Evolutionary conservation across 306 rosid species (phyloP), one percentile per base, ranked within the genome.

Genomic region (Quercus dentata): DNA sequence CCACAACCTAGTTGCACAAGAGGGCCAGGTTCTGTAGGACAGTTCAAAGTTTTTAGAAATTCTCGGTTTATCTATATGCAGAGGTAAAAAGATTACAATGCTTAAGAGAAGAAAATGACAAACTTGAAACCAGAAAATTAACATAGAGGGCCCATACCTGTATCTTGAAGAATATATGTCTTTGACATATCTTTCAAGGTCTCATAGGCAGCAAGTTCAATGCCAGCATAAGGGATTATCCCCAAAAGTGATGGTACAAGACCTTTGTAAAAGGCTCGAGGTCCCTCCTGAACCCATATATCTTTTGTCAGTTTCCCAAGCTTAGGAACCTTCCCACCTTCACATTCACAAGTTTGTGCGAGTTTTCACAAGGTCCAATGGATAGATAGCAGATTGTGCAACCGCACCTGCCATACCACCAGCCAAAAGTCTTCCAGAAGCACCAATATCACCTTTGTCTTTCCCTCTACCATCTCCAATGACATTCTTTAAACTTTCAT

Each of bases 341-440:
- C 83, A 76, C 87, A 81, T 69, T 84, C 11, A 78, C 69, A 76
- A 27, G 97, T 94, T 79, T 94, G 98, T 76, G 92, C 97, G 88
- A 49, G 98, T 94, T 83, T 94, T 94, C 61, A 94, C 89, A 46
- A 94, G 97, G 85, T 94, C 98, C 91, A 94, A 80, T 0, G 97
- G 98, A 83, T 94, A 94, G 78, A 94, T 94, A 27, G 84, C 88
- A 78, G 97, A 88, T 83, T 94, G 98, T 62, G 97, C 98, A 46
- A 94, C 89, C 12, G 97, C 98, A 78, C 98, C 98, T 3, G 98
- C 98, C 31, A 74, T 75, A 82, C 98, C 98, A 82, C 98, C 98
- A 19, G 98, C 89, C 35, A 88, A 59, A 15, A 94, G 91, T 57
- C 91, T 83, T 73, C 94, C 98, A 12, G 62, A 2, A 19, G 92